Evolutionary conservation across 148 eudicot species (phyloP).

Genomic region (Rhododendron kiyosumense): DNA sequence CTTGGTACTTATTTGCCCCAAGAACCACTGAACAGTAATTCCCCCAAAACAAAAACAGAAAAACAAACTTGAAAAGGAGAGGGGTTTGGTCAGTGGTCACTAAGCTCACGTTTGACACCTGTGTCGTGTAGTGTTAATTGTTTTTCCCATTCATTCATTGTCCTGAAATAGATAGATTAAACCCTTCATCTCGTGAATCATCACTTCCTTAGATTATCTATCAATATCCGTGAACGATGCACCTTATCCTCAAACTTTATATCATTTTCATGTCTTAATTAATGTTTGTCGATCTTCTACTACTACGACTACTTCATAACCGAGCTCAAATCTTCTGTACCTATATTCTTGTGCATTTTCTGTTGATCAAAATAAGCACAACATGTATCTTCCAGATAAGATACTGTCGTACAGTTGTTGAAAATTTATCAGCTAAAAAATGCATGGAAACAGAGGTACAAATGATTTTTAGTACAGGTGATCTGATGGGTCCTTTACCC

Average conservation of each 20-base stretch:
- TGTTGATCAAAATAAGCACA: neutral
- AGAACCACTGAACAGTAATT: too few species aligned
- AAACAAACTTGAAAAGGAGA: neutral
- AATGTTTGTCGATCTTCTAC: neutral
- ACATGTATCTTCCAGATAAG: neutral
- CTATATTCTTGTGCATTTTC: neutral
- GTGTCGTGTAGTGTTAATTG: neutral
- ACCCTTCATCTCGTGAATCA: neutral
- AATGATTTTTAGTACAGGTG: neutral
- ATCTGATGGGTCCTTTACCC: neutral
- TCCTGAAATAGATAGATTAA: neutral
- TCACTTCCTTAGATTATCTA: neutral
- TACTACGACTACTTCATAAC: neutral
- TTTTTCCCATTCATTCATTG: neutral
- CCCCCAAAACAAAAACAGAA: too few species aligned
- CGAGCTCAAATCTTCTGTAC: neutral
- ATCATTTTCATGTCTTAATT: neutral
- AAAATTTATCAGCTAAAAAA: too few species aligned
- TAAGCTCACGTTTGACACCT: neutral
- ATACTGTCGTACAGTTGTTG: too few species aligned
- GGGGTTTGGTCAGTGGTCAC: neutral
- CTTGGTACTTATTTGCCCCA: too few species aligned
- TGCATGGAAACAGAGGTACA: neutral
- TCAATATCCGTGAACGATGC: neutral
- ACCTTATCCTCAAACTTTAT: conserved; percentile 1